Conservation (phyloP, 2,329 filamentous ascomycete genomes). For the Herpotrichia juniperi region DNA sequence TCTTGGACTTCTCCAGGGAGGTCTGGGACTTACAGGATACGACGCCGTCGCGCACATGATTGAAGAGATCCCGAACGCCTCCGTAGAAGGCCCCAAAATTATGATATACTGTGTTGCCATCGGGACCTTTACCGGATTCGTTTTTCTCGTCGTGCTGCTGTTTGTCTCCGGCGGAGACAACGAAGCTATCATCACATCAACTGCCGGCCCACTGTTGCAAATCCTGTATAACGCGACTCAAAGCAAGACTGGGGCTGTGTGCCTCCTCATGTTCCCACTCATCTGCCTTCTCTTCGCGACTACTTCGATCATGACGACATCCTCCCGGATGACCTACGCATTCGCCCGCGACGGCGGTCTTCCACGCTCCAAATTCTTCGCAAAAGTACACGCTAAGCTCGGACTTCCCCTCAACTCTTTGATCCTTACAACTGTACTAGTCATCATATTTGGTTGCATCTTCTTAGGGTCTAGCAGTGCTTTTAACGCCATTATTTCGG, state of each 20-base stretch:
- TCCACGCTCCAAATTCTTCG: slow-evolving; percentile 65
- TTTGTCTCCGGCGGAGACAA: slow-evolving; percentile 66
- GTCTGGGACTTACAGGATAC: slow-evolving; percentile 61
- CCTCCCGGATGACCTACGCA: slow-evolving; percentile 69
- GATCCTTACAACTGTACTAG: slow-evolving; percentile 63
- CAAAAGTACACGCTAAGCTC: slow-evolving; percentile 65
- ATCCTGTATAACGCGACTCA: slow-evolving; percentile 68
- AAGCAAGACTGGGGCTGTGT: slow-evolving; percentile 66
- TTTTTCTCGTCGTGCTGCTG: slow-evolving; percentile 67
- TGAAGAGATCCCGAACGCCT: slow-evolving; percentile 64
- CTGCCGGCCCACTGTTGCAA: slow-evolving; percentile 64
- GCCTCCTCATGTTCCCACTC: slow-evolving; percentile 70
- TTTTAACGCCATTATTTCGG: slow-evolving; percentile 74
- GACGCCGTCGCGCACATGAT: slow-evolving; percentile 63
- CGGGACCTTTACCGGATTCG: slow-evolving; percentile 65
- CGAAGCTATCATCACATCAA: slow-evolving; percentile 60
- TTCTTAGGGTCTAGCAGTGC: slow-evolving; percentile 71
- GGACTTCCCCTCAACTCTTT: slow-evolving; percentile 72
- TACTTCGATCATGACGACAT: slow-evolving; percentile 69
- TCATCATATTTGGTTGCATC: slow-evolving; percentile 72
- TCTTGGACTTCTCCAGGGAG: slow-evolving; percentile 59
- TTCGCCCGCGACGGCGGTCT: slow-evolving; percentile 72
- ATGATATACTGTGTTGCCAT: slow-evolving; percentile 71
- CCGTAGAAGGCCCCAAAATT: slow-evolving; percentile 66
- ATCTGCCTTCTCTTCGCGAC: slow-evolving; percentile 69